phyloP scores from a whole-genome alignment of 805 yeast genomes.

The Yamadazyma nakazawae region DNA sequence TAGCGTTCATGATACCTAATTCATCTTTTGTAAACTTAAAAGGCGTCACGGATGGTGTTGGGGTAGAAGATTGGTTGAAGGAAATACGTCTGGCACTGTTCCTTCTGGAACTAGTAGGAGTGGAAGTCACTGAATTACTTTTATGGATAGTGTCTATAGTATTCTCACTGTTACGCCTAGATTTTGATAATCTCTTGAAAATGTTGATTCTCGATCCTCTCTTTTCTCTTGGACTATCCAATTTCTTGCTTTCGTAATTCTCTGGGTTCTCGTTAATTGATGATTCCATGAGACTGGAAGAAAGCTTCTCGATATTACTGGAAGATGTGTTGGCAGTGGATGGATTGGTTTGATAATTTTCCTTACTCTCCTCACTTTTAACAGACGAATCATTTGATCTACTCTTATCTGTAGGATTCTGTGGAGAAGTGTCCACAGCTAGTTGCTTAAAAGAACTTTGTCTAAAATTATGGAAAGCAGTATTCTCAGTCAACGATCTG shows the following conservation, averaged over 20 bases:
- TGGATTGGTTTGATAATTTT: constrained; percentile 13
- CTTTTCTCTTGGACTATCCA: constrained; percentile 8
- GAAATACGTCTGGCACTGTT: constrained; percentile 10
- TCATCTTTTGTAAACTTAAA: constrained; percentile 54
- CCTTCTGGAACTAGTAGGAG: constrained; percentile 5
- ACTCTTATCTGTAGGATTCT: not conserved
- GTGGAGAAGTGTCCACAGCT: not conserved
- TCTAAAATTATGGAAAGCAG: constrained; percentile 36
- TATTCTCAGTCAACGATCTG: constrained; percentile 31
- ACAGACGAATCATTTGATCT: constrained; percentile 13
- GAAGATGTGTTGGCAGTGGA: constrained; percentile 18
- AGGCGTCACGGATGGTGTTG: constrained; percentile 11
- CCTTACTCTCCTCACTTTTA: constrained; percentile 12
- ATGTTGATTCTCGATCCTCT: constrained; percentile 23
- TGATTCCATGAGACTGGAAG: not conserved
- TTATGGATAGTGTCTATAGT: constrained; percentile 11
- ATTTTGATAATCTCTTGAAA: constrained; percentile 33
- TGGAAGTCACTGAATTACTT: constrained; percentile 11
- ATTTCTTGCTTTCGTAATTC: not conserved
- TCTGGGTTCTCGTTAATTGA: constrained; percentile 3
- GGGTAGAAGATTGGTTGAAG: constrained; percentile 8
- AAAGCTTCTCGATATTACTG: constrained; percentile 5
- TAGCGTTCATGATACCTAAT: constrained; percentile 57
- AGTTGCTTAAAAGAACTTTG: constrained; percentile 1
- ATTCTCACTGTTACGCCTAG: constrained; percentile 19